Conservation (phyloP, 768 basidiomycete species). For the Rhodosporidiobolus odoratus region DNA sequence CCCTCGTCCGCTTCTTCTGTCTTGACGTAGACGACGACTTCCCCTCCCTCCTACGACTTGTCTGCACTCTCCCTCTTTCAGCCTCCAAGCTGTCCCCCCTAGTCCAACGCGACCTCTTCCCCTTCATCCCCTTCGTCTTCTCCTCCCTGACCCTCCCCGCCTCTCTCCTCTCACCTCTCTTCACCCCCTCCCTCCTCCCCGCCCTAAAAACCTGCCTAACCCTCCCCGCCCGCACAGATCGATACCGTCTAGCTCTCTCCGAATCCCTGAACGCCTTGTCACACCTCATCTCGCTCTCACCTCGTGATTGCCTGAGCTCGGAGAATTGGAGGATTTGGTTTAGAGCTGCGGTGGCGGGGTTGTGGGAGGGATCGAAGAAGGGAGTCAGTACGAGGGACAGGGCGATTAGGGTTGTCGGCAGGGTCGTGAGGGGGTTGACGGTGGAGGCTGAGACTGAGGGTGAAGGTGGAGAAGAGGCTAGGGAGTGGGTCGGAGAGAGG, state of each 20-base stretch:
- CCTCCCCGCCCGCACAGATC: slow-evolving; percentile 16
- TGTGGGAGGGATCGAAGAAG: slow-evolving; percentile 36
- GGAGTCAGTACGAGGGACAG: background rate
- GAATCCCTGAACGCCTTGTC: slow-evolving; percentile 20
- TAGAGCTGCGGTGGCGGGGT: background rate
- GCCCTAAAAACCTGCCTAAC: no score
- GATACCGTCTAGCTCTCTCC: slow-evolving; percentile 16
- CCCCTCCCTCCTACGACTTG: background rate
- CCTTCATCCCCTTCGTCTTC: slow-evolving; percentile 35
- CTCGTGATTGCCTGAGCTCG: background rate
- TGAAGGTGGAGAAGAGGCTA: background rate
- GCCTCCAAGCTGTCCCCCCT: background rate
- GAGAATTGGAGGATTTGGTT: slow-evolving; percentile 12
- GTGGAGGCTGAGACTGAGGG: background rate
- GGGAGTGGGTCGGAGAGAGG: background rate
- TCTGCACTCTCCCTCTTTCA: slow-evolving; percentile 6
- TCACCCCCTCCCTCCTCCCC: no score
- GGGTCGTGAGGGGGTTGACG: slow-evolving; percentile 10
- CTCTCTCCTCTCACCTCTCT: slow-evolving; percentile 2
- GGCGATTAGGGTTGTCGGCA: slow-evolving; percentile 9
- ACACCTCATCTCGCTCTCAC: background rate
- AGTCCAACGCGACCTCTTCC: slow-evolving; percentile 26
- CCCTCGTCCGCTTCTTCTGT: no score
- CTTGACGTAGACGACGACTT: slow-evolving; percentile 4
- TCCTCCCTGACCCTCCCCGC: background rate